Base-by-base conservation (phyloP, 148 eudicot genomes). In the Rhododendron griersonianum region DNA sequence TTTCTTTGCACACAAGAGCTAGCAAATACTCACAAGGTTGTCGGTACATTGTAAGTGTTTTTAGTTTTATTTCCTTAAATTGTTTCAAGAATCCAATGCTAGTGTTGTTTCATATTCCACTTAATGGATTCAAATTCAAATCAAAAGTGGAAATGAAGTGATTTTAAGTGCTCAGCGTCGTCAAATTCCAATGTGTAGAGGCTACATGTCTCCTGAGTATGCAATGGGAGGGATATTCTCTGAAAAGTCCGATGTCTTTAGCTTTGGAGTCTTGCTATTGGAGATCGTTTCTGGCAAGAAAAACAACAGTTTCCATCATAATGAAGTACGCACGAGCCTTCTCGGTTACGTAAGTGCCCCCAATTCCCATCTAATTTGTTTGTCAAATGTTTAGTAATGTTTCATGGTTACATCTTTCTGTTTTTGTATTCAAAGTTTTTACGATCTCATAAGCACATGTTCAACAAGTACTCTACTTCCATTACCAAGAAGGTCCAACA, bases 191-290 rank as follows among this genome's bases (percentile, higher is more conserved):
- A 80, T 80, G 39, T 83, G 23, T 75, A 83, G 78, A 5, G 86
- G 82, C 25, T 85, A 77, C 44, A 85, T 78, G 82, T 37, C 86
- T 30, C 86, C 83, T 39, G 87, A 87, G 16, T 87, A 87, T n/a
- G 89, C 86, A 25, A 28, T 87, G 84, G 57, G 51, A 37, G 89
- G 86, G 11, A 48, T 76, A 84, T 87, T 87, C n/a, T 87, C 80
- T 1, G 86, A 87, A 28, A 84, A 87, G 73, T 80, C 84, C 13
- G 89, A 87, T 39, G 84, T 87, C 8, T 87, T 87, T 18, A 87
- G 87, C 75, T 87, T 84, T 57, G 89, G 87, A 14, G 81, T 87
- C 39, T 48, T 87, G 74, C 15, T 84, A 6, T 41, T 87, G 6
- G 87, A 84, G 75, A 84, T 87, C 18, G 37, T 74, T 14, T 78